Percentiles rank a stretch among this genome's conserved stretches.
phyloP scores from a whole-genome alignment of 768 basidiomycete genomes.

The Kockovaella imperatae region DNA sequence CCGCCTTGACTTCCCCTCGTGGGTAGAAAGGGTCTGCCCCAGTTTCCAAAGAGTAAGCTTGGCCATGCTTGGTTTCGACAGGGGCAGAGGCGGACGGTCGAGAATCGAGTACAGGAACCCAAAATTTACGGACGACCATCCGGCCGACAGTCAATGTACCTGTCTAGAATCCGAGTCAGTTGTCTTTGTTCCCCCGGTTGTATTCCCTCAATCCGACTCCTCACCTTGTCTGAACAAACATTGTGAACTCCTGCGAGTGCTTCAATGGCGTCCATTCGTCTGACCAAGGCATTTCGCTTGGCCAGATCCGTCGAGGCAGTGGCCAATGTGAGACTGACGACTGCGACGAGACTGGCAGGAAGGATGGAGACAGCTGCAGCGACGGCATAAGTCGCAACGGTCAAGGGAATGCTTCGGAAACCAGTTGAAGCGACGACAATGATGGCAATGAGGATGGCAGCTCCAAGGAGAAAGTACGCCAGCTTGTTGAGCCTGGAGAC shows the following conservation, averaged over 20 bases:
- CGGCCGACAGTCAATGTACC: conserved; percentile 52
- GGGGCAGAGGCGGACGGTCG: conserved; percentile 33
- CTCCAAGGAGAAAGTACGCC: conserved; percentile 43
- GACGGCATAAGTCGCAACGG: conserved; percentile 46
- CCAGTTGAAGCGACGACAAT: conserved; percentile 46
- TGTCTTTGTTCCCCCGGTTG: too few species aligned
- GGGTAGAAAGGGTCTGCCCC: conserved; percentile 45
- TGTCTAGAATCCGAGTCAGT: conserved; percentile 42
- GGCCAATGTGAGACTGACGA: conserved; percentile 56
- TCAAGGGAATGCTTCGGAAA: conserved; percentile 39
- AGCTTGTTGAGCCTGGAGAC: conserved; percentile 46
- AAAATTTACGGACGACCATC: conserved; percentile 49
- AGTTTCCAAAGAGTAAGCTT: conserved; percentile 41
- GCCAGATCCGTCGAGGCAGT: conserved; percentile 54
- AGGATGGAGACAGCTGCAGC: conserved; percentile 46
- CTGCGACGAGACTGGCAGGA: conserved; percentile 49
- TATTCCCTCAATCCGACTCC: neutral
- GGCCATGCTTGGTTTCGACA: conserved; percentile 29
- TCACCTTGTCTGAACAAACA: conserved; percentile 55
- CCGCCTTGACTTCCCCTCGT: conserved; percentile 36
- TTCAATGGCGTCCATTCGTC: conserved; percentile 59
- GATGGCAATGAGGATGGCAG: conserved; percentile 42
- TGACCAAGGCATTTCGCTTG: conserved; percentile 54
- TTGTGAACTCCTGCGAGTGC: conserved; percentile 54
- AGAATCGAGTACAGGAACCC: conserved; percentile 45